Base-by-base conservation (phyloP, 805 yeast species). In the Saccharomyces kudriavzevii region DNA sequence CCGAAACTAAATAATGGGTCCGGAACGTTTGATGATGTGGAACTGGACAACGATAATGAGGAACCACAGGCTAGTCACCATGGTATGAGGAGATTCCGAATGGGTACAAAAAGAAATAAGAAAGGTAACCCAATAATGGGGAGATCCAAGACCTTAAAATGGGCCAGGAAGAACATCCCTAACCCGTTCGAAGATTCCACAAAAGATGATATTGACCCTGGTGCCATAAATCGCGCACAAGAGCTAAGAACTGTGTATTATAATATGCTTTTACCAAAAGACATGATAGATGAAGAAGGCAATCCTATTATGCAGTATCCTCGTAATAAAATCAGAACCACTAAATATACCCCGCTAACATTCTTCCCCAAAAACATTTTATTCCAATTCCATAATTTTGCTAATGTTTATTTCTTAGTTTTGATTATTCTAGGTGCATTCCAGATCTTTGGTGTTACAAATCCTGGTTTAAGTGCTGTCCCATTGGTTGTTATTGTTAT, bases 261-360 rank as follows among this genome's bases (percentile, higher is more conserved):
- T 72, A 86, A 87, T 64, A 64, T 78, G 61, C 74, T 75, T 2
- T 67, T 87, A 27, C 90, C 94, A 0, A 80, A 77, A 24, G 78
- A 78, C 40, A 70, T 77, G 67, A 49, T 81, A 22, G 84, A 83
- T 55, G 82, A 81, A 64, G 77, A 83, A 1, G 84, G 85, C 13
- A 77, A 79, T 40, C 87, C 92, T 1, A 65, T 63, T 20, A 74
- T 76, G 0, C 66, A 70, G n/a, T 92, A 87, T 65, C 83, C 95
- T 10, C 79, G 97, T 56, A 92, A 92, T 74, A 91, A 94, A 69
- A 89, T 94, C 60, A 82, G 97, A 74, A 90, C 98, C 0, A 89
- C 99, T 2, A 92, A 89, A 73, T 92, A 92, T 70, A 92, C 97
- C 2, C 97, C 98, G 5, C 66, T 94, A 48, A 76, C 89, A 8